Percentiles rank a stretch among this genome's conserved stretches.
Evolutionary conservation across 1,284 basidiomycete species (phyloP).

Genomic region (Heterobasidion irregulare): DNA sequence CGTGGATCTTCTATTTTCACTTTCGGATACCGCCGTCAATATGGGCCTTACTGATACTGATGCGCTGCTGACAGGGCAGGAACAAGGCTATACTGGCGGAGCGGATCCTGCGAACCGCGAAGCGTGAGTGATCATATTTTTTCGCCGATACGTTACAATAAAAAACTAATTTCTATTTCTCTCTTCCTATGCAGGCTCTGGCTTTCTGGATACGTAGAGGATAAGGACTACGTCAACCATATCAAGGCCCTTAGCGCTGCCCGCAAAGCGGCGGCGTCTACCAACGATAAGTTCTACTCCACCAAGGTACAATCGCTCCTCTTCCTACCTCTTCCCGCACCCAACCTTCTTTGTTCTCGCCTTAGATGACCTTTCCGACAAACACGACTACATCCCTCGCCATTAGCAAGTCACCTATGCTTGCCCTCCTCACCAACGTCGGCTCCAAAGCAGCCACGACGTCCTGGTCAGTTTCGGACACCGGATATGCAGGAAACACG

Average conservation of each 20-base stretch:
- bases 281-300: conserved; percentile 37
- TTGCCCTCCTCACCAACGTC: conserved; percentile 58
- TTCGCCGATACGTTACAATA: not conserved
- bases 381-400: conserved; percentile 40
- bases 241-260: conserved; percentile 52
- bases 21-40: not conserved
- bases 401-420: conserved; percentile 56
- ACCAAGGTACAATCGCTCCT: conserved; percentile 29
- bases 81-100: conserved; percentile 39
- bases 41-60: not conserved
- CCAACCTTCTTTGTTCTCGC: not conserved
- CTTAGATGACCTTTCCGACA: conserved; percentile 39
- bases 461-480: conserved; percentile 34
- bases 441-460: conserved; percentile 30
- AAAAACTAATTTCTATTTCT: not conserved
- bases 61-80: conserved; percentile 20
- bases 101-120: conserved; percentile 41
- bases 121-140: conserved; percentile 32
- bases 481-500: conserved; percentile 36
- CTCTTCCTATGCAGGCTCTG: conserved; percentile 36
- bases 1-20: not conserved
- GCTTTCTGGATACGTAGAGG: conserved; percentile 40
- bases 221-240: conserved; percentile 42
- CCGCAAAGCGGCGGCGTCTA: conserved; percentile 46
- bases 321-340: conserved; percentile 10